Evolutionary conservation across 106 monocot species (phyloP), one percentile per base, ranked within the genome.

Genomic region (Allium sativum): DNA sequence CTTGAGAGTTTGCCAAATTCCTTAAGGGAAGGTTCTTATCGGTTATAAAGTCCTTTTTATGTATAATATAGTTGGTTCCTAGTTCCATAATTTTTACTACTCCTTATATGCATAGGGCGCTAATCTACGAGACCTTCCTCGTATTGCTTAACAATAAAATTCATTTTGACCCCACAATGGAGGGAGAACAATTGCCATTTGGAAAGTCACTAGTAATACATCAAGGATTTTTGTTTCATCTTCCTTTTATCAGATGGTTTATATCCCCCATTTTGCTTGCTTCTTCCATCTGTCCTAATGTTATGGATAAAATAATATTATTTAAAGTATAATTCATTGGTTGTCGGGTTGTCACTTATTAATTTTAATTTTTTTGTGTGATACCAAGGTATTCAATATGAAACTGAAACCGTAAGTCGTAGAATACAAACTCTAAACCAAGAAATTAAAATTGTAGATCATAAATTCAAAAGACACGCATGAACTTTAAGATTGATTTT

Each of bases 121-220:
- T 72, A 89, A 83, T 59, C 89, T 81, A 59, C 80, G 89, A 58
- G 89, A 94, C 58, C 89, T 94, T 41, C 81, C 86, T 44, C 89
- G 93, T 56, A 68, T 94, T 45, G 46, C 83, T 65, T 48, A 78
- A 89, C 53, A 90, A 90, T 65, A 74, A 57, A 53, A 80, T 63
- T 65, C 65, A 62, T 16, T 66, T 80, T 62, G 89, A 94, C 42
- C 84, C 83, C 44, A 74, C 62, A 62, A 68, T 74, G 66, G 63
- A 94, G 10, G 68, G 76, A 22, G 67, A 64, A 55, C 43, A 78
- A 12, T 73, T 94, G 52, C 79, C 89, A 61, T 89, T 83, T 66
- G 89, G 89, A 14, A 83, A 57, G 55, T 81, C 83, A 56, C 71
- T 94, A 74, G 93, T 94, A 81, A 66, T 12, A 9, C 31, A 64